Evolutionary conservation across 2,329 filamentous ascomycete species (phyloP), one percentile per base, ranked within the genome.

Genomic region (Paraconiothyrium sp.): DNA sequence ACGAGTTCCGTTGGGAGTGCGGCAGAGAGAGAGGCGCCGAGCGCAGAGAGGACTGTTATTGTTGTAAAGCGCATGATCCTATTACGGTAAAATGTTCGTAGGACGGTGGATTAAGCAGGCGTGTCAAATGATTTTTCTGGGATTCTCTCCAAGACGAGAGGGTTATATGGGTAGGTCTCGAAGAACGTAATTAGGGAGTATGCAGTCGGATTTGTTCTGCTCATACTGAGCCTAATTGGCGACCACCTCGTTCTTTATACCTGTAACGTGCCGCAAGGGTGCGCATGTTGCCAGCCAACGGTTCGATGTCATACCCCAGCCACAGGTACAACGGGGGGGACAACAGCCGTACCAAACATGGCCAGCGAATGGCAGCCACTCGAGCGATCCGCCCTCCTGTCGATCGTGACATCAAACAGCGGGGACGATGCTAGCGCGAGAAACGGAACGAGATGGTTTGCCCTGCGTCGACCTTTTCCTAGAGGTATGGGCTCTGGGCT

Each of bases 31-130:
- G 64, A 48, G 10, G 61, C 49, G 30, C 56, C 52, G 5, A 57
- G 41, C 10, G 60, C 22, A 10, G 58, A 44, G 5, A 69, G 24
- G n/a, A 67, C 37, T 13, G 49, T 44, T 11, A 67, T 20, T 9
- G 58, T 64, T 43, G 63, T 59, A 46, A 64, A 63, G 16, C 51
- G 62, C 71, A 72, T 71, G 2, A 1, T 68, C 43, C 20, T 20
- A 20, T 20, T 20, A 20, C 20, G 20, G 4, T 24, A 5, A 11
- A 41, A 27, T 39, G 20, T 3, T 16, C 32, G 10, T n/a, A n/a
- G 39, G 43, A 13, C 16, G 20, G 6, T 44, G 3, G 32, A n/a
- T 24, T 20, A 11, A 41, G 27, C 7, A 30, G 37, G 20, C 16
- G 54, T 24, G 35, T 5, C 24, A 20, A 32, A 14, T 27, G 20